These are phyloP conservation scores for Durotheca rogersii DNA, from an alignment of 495 filamentous ascomycete species.

Conservation along the genomic window DNA sequence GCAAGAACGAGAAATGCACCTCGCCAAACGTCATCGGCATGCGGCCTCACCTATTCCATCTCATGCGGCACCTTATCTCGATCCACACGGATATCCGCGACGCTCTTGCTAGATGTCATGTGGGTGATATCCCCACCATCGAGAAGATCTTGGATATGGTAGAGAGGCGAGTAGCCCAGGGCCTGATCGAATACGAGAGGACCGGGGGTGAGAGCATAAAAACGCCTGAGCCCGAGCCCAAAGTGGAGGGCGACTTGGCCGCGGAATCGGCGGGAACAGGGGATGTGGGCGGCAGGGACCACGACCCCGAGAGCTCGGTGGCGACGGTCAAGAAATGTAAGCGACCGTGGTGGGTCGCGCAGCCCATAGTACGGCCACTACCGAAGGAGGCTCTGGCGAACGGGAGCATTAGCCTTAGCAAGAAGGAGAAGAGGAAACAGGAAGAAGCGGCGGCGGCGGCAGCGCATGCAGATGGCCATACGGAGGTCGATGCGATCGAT, in stretches of 20 bases:
- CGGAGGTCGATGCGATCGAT: too few relatives aligned
- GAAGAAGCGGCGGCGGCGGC: conserved; percentile 25
- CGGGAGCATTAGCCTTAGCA: conserved; percentile 69
- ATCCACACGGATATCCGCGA: conserved; percentile 79
- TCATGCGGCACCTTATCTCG: conserved; percentile 77
- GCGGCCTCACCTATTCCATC: conserved; percentile 90
- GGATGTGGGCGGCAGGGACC: conserved; percentile 22
- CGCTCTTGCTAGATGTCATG: conserved; percentile 64
- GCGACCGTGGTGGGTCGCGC: conserved; percentile 88
- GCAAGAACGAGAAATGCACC: conserved; percentile 47
- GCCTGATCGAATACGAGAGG: conserved; percentile 68
- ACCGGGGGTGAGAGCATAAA: conserved; percentile 57
- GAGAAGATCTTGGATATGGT: conserved; percentile 62
- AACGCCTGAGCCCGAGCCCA: conserved; percentile 42
- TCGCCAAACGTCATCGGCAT: conserved; percentile 79
- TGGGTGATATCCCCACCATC: conserved; percentile 66
- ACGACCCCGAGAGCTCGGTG: conserved; percentile 58
- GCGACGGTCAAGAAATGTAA: conserved; percentile 68
- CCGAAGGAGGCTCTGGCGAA: conserved; percentile 85
- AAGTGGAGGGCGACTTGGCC: conserved; percentile 31
- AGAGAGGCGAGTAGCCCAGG: conserved; percentile 69
- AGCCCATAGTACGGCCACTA: conserved; percentile 84
- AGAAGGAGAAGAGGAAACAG: conserved; percentile 48
- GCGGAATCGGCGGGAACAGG: conserved; percentile 23
- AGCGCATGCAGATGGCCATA: conserved; percentile 8